Conservation (phyloP, 306 rosid species). For the Begonia peltatifolia region DNA sequence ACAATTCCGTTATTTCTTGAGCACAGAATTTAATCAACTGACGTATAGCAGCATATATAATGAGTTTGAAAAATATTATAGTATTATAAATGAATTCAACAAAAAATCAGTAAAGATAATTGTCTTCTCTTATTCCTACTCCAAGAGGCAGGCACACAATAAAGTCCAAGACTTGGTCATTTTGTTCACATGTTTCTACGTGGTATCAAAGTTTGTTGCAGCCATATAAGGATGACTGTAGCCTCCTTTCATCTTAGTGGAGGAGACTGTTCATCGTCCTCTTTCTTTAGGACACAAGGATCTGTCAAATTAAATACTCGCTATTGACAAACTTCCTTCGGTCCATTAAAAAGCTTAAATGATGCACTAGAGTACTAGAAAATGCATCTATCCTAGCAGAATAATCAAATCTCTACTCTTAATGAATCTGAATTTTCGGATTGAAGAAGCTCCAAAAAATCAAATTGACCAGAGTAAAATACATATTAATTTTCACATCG, state of each 20-base stretch:
- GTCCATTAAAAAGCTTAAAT: slow-evolving; percentile 25
- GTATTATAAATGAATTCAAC: too few relatives aligned
- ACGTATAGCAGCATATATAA: too few relatives aligned
- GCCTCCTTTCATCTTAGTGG: slow-evolving; percentile 53
- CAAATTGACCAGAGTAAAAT: background rate
- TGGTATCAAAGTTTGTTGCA: background rate
- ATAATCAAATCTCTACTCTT: background rate
- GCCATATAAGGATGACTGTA: slow-evolving; percentile 36
- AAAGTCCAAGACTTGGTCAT: too few relatives aligned
- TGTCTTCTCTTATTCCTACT: too few relatives aligned
- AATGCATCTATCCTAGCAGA: background rate
- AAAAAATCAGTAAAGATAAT: too few relatives aligned
- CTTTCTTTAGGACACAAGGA: slow-evolving; percentile 57
- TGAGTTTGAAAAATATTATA: too few relatives aligned
- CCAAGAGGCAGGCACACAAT: too few relatives aligned
- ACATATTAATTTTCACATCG: too few relatives aligned
- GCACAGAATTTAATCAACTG: too few relatives aligned
- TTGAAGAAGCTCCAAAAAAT: background rate
- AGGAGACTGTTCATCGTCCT: slow-evolving; percentile 84
- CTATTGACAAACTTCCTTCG: slow-evolving; percentile 28
- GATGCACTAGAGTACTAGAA: background rate
- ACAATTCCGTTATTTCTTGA: too few relatives aligned
- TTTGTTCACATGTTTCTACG: background rate
- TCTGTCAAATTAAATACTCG: slow-evolving; percentile 42
- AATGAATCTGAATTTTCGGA: background rate